Conservation (phyloP, 768 basidiomycete species). For the Pleurotus djamor region DNA sequence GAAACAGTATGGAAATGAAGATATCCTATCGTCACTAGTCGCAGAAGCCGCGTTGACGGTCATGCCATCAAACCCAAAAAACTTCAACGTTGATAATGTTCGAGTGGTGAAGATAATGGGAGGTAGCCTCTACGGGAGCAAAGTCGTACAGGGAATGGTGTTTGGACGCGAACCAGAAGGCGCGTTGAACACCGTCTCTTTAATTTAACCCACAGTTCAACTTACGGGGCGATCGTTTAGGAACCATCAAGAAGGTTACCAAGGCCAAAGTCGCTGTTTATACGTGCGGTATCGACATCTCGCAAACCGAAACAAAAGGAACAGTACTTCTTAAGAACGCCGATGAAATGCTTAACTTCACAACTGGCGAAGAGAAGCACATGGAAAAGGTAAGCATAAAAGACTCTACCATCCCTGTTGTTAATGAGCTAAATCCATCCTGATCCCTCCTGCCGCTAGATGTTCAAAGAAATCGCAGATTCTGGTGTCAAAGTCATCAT, state of each 20-base stretch:
- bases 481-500: slow-evolving; percentile 93
- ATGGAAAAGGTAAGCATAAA: slow-evolving; percentile 91
- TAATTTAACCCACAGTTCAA: too few relatives aligned
- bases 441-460: slow-evolving; percentile 49
- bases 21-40: slow-evolving; percentile 75
- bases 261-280: slow-evolving; percentile 95
- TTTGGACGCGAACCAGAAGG: slow-evolving; percentile 96
- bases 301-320: slow-evolving; percentile 98
- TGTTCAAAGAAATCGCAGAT: slow-evolving; percentile 96
- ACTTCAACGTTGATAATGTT: slow-evolving; percentile 98
- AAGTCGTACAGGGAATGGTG: slow-evolving; percentile 96
- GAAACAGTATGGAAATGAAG: slow-evolving; percentile 96
- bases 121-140: slow-evolving; percentile 79
- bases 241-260: slow-evolving; percentile 76
- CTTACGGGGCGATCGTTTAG: slow-evolving; percentile 17
- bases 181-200: slow-evolving; percentile 17
- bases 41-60: slow-evolving; percentile 91
- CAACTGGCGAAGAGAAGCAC: slow-evolving; percentile 93
- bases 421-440: too few relatives aligned
- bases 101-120: slow-evolving; percentile 99
- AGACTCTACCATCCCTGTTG: too few relatives aligned
- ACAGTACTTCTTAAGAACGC: slow-evolving; percentile 95
- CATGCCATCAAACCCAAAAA: slow-evolving; percentile 85
- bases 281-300: slow-evolving; percentile 88
- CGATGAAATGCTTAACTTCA: slow-evolving; percentile 97